Evolutionary conservation across 2,329 filamentous ascomycete genomes (phyloP), one percentile per base, ranked within the genome.

Genomic region (Elsinoe arachidis): DNA sequence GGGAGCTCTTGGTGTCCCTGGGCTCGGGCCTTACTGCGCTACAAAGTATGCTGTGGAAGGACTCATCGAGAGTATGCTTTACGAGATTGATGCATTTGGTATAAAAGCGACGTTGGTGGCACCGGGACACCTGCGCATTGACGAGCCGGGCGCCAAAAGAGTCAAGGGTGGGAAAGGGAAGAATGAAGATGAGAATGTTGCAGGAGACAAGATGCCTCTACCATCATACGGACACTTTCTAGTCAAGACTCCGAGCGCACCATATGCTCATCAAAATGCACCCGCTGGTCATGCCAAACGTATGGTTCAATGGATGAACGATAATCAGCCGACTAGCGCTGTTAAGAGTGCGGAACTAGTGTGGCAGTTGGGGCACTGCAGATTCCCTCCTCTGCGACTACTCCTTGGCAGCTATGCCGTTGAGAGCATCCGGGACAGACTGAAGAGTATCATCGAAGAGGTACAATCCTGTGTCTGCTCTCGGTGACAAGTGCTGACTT

Each of bases 21-120:
- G 93, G 0, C 74, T 97, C 5, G 92, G 92, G 0, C 92, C 92
- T 0, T 97, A 96, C 68, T 97, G 92, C 71, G 93, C 93, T 1
- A 96, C 90, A 14, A 99, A 97, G 70, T 97, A 96, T 72, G 93
- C 93, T 0, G 90, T 96, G 3, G 93, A 99, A 69, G 93, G 92
- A 0, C 76, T 99, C 56, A 90, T 97, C 64, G 93, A 99, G 72
- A 91, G 89, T 14, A 92, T 99, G 88, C 80, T 96, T 14, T 97
- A 97, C 72, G 93, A 99, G 70, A 86, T 95, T 37, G 91, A 96
- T 62, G 76, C 78, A 0, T 96, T 95, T 73, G 92, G 93, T 68
- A 87, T 97, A 71, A 96, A 95, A 72, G 89, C 89, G 0, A 96
- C 92, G 1, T 80, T 99, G 5, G 91, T 97, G 0, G 90, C 96